A percentile compares a stretch with the other conserved stretches of the same genome.
These are phyloP conservation scores for Dalbergia oliveri DNA, from an alignment of 306 rosid species.

Conservation along the genomic window DNA sequence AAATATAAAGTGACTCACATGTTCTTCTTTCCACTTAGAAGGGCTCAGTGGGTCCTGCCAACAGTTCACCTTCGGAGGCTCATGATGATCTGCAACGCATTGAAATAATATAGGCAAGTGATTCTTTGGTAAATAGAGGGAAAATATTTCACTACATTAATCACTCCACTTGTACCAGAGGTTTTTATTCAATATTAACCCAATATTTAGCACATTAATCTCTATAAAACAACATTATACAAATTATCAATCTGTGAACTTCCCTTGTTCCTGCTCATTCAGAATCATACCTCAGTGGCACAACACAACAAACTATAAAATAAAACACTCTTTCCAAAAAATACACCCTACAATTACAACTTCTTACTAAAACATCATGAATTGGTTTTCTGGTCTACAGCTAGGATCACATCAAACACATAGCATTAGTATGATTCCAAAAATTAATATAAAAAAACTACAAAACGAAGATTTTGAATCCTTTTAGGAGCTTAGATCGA, in stretches of 20 bases:
- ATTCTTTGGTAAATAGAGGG: background rate
- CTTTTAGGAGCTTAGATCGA: background rate
- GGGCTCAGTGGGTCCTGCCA: slow-evolving; percentile 76
- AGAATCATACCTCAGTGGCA: slow-evolving; percentile 1
- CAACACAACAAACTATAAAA: background rate
- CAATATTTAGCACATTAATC: slow-evolving; percentile 17
- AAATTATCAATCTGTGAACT: background rate
- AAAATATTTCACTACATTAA: slow-evolving; percentile 12
- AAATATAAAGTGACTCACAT: slow-evolving; percentile 47
- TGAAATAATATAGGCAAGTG: slow-evolving; percentile 25
- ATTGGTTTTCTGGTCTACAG: background rate
- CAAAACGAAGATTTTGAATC: background rate
- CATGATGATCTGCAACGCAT: slow-evolving; percentile 64
- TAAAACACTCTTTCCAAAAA: background rate
- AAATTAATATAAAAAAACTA: background rate
- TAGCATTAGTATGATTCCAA: background rate
- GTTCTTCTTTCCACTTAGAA: slow-evolving; percentile 80
- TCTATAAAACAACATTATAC: slow-evolving; percentile 4
- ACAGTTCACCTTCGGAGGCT: slow-evolving; percentile 73
- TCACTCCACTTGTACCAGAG: background rate
- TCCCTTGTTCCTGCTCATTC: background rate
- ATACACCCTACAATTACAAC: background rate
- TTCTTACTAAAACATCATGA: background rate
- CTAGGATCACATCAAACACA: background rate
- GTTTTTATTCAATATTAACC: slow-evolving; percentile 10